Evolutionary conservation across 305 asterid species (phyloP), one percentile per base, ranked within the genome.

Genomic region (Fraxinus velutina): DNA sequence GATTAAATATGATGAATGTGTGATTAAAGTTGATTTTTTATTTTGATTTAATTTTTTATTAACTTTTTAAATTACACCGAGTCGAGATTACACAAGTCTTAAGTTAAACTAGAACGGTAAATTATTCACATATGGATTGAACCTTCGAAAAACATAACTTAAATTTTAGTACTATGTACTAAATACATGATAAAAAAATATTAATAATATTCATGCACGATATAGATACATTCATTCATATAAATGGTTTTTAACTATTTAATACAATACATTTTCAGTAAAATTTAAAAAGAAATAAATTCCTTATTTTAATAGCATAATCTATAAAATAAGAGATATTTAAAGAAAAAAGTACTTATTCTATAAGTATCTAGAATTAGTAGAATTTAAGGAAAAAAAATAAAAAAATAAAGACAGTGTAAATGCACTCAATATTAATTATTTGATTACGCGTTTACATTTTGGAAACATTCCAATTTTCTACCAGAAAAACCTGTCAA

Each of bases 401-500:
- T 1, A 36, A 42, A 9, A 13, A 44, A 44, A 44, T 0, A 19
- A 19, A 15, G 12, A 19, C 3, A 1, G 0, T 60, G 0, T 19
- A 13, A 60, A 19, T 7, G 30, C 70, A 1, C 9, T 52, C 62
- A 50, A 50, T 50, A 50, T 50, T 13, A 13, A 47, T 13, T 50
- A 50, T 50, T 33, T 7, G 22, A 66, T 78, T 78, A 79, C 10
- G 57, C 36, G 47, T 37, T 34, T 79, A 70, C 75, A 70, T 70
- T 66, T 30, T 70, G 75, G 75, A 37, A 57, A 13, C 83, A 77
- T 77, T 86, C 84, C 79, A 71, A 55, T 24, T 73, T 55, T 39
- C 75, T 17, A 80, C 57, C 82, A 27, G 77, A 73, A 83, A 78
- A 75, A 83, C 78, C 78, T 27, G 29, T 22, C 83, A 15, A 79